phyloP scores from a whole-genome alignment of 345 rosid genomes.

The Hibiscus syriacus region DNA sequence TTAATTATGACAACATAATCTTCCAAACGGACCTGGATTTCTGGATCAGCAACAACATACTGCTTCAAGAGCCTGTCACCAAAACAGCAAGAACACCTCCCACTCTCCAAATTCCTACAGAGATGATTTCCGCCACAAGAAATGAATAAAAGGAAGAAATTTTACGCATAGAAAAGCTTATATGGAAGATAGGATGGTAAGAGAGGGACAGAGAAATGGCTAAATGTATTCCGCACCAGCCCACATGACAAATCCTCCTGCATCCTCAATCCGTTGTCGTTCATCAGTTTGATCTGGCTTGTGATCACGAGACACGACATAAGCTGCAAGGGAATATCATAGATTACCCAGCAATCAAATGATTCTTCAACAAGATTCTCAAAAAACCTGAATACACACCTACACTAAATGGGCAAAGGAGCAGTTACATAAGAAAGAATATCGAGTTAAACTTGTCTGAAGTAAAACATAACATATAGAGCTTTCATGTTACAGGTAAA shows the following conservation, averaged over 20 bases:
- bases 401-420: neutral
- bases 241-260: conserved; percentile 99
- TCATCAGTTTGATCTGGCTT: conserved; percentile 98
- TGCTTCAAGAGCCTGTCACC: conserved; percentile 98
- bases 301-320: conserved; percentile 98
- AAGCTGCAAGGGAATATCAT: conserved; percentile 36
- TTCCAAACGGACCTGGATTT: no score
- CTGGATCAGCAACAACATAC: conserved; percentile 99
- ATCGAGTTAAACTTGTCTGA: neutral
- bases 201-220: neutral
- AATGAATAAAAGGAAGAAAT: conserved; percentile 3
- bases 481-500: neutral
- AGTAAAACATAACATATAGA: neutral
- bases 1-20: no score
- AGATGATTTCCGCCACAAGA: conserved; percentile 11
- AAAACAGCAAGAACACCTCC: conserved; percentile 99
- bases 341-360: neutral
- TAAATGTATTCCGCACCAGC: conserved; percentile 50
- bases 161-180: neutral
- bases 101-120: conserved; percentile 95
- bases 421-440: neutral
- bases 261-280: conserved; percentile 95
- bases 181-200: neutral
- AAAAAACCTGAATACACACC: neutral
- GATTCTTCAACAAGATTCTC: neutral